A percentile compares a stretch with the other conserved stretches of the same genome.
Evolutionary conservation across 176 grass and related monocot species (phyloP).

Genomic region (Aegilops longissima): DNA sequence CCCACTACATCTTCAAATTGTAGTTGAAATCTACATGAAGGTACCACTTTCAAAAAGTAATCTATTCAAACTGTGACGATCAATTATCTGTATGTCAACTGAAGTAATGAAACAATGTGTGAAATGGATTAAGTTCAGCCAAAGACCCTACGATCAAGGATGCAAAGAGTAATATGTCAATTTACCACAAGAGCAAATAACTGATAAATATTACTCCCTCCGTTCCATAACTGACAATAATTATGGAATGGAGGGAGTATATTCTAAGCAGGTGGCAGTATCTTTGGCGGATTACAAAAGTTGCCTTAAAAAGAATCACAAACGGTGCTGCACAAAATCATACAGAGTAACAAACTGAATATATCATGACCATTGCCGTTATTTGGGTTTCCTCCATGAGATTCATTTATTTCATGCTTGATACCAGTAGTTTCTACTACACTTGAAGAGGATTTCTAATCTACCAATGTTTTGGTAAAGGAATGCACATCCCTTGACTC

Average conservation of each 20-base stretch:
- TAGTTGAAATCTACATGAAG: not conserved
- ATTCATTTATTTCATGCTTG: not conserved
- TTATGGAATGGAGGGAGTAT: too few species aligned
- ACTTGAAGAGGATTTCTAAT: not conserved
- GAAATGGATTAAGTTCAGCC: not conserved
- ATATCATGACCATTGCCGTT: not conserved
- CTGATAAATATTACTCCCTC: not conserved
- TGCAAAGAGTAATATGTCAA: not conserved
- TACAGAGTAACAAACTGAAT: not conserved
- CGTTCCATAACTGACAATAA: too few species aligned
- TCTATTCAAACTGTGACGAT: not conserved
- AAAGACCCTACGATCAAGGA: not conserved
- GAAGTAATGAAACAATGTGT: not conserved
- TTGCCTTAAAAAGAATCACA: slow-evolving; percentile 6
- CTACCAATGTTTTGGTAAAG: not conserved
- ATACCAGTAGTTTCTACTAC: not conserved
- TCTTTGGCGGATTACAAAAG: not conserved
- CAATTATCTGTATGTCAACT: not conserved
- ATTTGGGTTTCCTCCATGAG: not conserved
- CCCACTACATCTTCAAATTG: not conserved
- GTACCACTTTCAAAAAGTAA: not conserved
- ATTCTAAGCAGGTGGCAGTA: not conserved
- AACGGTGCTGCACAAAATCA: not conserved
- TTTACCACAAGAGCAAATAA: not conserved
- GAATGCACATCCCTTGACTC: not conserved